Evolutionary conservation across 2,329 filamentous ascomycete genomes (phyloP), one percentile per base, ranked within the genome.

Genomic region (Botrytis fragariae): DNA sequence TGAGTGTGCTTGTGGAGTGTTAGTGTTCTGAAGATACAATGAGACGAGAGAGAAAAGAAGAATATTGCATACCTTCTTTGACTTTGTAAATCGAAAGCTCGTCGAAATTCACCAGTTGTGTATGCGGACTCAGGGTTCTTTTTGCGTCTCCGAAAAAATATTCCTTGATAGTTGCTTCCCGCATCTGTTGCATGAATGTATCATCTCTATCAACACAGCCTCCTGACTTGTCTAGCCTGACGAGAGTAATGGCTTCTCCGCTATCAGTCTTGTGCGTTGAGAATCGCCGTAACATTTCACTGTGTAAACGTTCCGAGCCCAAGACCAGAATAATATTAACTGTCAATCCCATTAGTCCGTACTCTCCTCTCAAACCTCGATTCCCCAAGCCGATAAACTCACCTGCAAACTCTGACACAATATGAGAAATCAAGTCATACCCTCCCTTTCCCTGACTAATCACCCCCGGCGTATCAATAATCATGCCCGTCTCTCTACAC

Each of bases 81-180:
- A 92, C 85, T 75, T 88, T 89, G 84, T 93, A 97, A 61, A 98
- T 87, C 2, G 89, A 86, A 57, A 98, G 82, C 14, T 90, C 89
- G 74, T 90, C 87, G 80, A 94, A 96, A 75, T 94, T 91, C 7
- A 97, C 89, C 74, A 92, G 92, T 79, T 97, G 93, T 10, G 94
- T 97, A 78, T 95, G 92, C 0, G 96, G 96, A 63, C 93, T 96
- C 3, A 99, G 85, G 0, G 93, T 92, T 73, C 92, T 88, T 75
- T 89, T 90, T 1, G 87, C 83, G 75, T 93, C 92, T 16, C 96
- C 96, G 81, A 98, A 99, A 84, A 99, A 99, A 83, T 99, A 99
- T 78, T 95, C 92, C 77, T 92, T 92, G 70, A 98, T 94, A 69
- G 92, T 88, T 0, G 92, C 89, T 79, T 97, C 93, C 62, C 92